Base-by-base conservation (phyloP, 2,329 filamentous ascomycete species). In the Bimuria novae-zelandiae region DNA sequence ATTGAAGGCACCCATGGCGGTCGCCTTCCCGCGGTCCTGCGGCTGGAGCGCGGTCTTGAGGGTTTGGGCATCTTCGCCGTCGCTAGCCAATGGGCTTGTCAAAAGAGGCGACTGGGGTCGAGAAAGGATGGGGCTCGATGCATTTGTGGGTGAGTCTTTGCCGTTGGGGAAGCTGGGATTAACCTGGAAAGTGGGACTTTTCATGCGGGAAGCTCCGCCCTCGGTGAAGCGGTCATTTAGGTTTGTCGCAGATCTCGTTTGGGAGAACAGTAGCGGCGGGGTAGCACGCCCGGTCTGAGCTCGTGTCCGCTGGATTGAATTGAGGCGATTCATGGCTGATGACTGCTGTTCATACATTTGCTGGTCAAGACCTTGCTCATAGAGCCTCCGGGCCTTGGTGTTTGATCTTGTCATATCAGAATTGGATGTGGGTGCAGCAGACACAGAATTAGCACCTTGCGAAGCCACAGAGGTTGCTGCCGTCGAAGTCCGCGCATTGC, bases 391-490 rank as follows among this genome's bases (percentile, higher is more conserved):
- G 1, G 84, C 83, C 59, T 92, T 89, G 1, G 86, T 88, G 3
- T 86, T 82, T 33, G 80, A 85, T 48, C 88, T 83, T 51, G 91
- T 88, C 0, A 85, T 65, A 0, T 77, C 75, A 1, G 67, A 65
- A 3, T 70, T 55, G 4, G 54, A 65, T 51, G 61, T 65, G 51
- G 65, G 68, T 55, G 57, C 62, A 35, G 65, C 66, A 21, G 71
- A 55, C 41, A 75, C 61, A 7, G 74, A 73, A 35, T 63, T 69
- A 11, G 71, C 68, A 4, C 73, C 72, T 58, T 93, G 90, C 0
- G 92, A 96, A n/a, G 87, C 85, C 45, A 95, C 79, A 0, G 93
- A 97, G 0, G 92, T 97, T 3, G 91, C 92, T 6, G 92, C 90
- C 1, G 92, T 96, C 0, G 93, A 97, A 50, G 85, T 87, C 23